Base-by-base conservation (phyloP, 1,284 basidiomycete species). In the Trametes hirsuta region DNA sequence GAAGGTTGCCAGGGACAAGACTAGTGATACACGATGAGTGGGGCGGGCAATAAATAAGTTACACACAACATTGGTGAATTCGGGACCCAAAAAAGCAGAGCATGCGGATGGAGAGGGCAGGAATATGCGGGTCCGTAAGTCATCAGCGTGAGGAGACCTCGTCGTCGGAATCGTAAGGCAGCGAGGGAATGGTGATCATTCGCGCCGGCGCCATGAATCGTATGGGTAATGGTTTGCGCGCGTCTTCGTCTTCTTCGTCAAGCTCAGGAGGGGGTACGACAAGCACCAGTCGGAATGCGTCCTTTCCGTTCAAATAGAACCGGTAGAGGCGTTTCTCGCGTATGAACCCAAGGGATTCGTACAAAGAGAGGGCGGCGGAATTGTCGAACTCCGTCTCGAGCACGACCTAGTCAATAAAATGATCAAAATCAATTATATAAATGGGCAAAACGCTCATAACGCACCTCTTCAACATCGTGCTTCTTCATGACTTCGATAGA, bases 341-440 rank as follows among this genome's bases (percentile, higher is more conserved):
- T 25, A 98, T 90, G 76, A 99, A 99, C 0, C 97, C 97, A 24
- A 98, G 82, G 1, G 89, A 88, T 66, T 93, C 91, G 76, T 99
- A 99, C 12, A 99, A 80, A 2, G 89, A 86, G 11, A 99, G 82
- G 0, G 95, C 94, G 3, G 93, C 85, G 14, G 77, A 74, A 75
- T 99, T 99, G 78, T 99, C 96, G 71, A 84, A 94, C 77, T 99
- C 97, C 1, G 97, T 99, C 79, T 99, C 97, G 52, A 99, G 87
- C 1, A 97, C 90, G 65, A 98, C 87, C 94, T 97, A 66, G 15
- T 8, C 42, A 48, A 25, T 14, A 47, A n/a, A 46, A 44, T 61
- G n/a, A 61, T 61, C 14, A 53, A 21, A 30, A 9, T 21, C 36
- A 4, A 37, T 22, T 30, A 30, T 30, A 30, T 30, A 30, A 30